Percentiles rank a stretch among this genome's conserved stretches.
phyloP scores from a whole-genome alignment of 768 basidiomycete genomes.

The Termitomyces sp. region DNA sequence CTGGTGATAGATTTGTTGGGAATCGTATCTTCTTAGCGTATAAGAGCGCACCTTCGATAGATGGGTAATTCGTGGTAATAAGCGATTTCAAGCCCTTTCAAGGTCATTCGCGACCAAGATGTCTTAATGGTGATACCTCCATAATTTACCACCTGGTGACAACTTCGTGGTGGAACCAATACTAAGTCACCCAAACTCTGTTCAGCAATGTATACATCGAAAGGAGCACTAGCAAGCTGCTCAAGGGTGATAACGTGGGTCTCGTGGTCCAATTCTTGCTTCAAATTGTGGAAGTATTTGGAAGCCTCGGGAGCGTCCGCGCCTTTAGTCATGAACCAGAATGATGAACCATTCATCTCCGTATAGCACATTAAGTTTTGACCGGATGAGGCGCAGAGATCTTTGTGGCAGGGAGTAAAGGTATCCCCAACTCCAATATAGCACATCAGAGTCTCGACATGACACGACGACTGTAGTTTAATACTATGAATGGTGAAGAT shows the following conservation, averaged over 20 bases:
- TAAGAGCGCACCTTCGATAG: conserved; percentile 59
- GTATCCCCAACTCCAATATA: conserved; percentile 82
- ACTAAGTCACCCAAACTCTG: conserved; percentile 78
- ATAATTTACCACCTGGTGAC: conserved; percentile 80
- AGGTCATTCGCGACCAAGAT: conserved; percentile 85
- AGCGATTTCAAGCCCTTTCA: conserved; percentile 54
- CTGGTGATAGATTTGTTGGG: conserved; percentile 30
- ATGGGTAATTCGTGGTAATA: conserved; percentile 74
- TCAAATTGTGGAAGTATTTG: conserved; percentile 54
- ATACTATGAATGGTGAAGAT: background rate
- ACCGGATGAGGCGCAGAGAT: conserved; percentile 79
- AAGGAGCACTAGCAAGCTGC: conserved; percentile 63
- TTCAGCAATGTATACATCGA: conserved; percentile 65
- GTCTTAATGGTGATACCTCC: conserved; percentile 83
- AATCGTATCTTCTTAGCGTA: background rate
- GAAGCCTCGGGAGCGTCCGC: conserved; percentile 52
- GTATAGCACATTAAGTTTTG: conserved; percentile 88
- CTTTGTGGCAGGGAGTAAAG: conserved; percentile 82
- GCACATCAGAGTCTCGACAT: conserved; percentile 80
- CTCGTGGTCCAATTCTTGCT: conserved; percentile 71
- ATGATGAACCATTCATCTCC: conserved; percentile 66
- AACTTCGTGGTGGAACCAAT: conserved; percentile 75
- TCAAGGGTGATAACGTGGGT: conserved; percentile 59
- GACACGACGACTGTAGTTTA: conserved; percentile 32
- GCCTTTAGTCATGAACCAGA: conserved; percentile 83